Base-by-base conservation (phyloP, 2,329 filamentous ascomycete genomes). In the Xylariaceae sp. region DNA sequence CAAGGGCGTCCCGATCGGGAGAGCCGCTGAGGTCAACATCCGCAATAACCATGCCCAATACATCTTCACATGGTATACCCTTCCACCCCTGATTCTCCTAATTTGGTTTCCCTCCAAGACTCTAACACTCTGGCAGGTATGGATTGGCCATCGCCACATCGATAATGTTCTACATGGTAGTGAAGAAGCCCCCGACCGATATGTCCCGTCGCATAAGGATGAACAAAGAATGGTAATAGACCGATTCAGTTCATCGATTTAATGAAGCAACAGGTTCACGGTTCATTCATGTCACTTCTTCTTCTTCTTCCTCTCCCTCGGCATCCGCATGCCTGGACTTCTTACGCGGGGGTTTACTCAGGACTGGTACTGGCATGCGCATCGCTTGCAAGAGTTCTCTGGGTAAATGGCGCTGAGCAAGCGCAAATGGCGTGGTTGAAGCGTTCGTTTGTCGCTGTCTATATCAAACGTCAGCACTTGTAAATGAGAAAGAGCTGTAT, bases 41-140 rank as follows among this genome's bases (percentile, higher is more conserved):
- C 85, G 91, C 73, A 99, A 99, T 73, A 97, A 96, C 76, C 94
- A 99, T 75, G 87, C 90, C 64, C 94, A 97, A 79, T 99, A 99
- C 75, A 99, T 99, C 67, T 94, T 97, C 74, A 99, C 94, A 66
- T 99, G 94, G 94, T 97, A 84, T 71, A 3, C 86, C 76, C 47
- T 50, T 45, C 54, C 53, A 30, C 44, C 48, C 15, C 48, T 13
- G 11, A 13, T 1, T 55, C 49, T 49, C 11, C 7, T 52, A 49
- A 34, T 57, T 39, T 52, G 9, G 18, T 58, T 37, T 15, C 3
- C 45, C 13, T 18, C 23, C 39, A 11, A 47, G 49, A 53, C 52
- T 30, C 64, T 65, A 47, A 66, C 56, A 23, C 51, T 57, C 47
- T 39, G 15, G 18, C 66, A 96, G 92, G 92, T 97, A 95, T 72